These are phyloP conservation scores for Tolypocladium paradoxum DNA, from an alignment of 2,329 filamentous ascomycete genomes.

Conservation along the genomic window DNA sequence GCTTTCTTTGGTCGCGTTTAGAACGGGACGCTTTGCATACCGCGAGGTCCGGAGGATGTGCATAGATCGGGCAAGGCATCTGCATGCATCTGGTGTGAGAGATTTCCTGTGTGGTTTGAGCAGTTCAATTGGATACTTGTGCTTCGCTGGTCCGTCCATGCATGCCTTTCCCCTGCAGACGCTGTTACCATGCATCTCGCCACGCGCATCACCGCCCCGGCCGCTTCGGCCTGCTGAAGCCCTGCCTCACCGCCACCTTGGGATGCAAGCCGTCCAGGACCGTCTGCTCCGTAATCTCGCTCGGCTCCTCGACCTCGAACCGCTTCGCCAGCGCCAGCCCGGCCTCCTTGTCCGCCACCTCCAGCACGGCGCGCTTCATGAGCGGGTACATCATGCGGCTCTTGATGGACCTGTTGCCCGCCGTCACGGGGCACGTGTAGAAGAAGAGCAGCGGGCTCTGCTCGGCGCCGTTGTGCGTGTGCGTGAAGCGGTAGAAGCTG, in stretches of 20 bases:
- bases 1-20: neutral
- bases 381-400: slow-evolving; percentile 77
- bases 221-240: slow-evolving; percentile 69
- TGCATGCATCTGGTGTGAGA: neutral
- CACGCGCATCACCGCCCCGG: slow-evolving; percentile 47
- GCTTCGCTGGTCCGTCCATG: neutral
- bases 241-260: slow-evolving; percentile 52
- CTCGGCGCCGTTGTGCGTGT: slow-evolving; percentile 41
- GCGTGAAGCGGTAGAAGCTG: slow-evolving; percentile 61
- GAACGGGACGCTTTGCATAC: neutral
- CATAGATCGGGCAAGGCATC: neutral
- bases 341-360: slow-evolving; percentile 54
- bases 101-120: neutral
- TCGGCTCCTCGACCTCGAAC: slow-evolving; percentile 56
- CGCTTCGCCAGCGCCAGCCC: slow-evolving; percentile 59
- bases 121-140: neutral
- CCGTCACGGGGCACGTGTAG: slow-evolving; percentile 65
- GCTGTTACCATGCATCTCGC: neutral
- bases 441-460: slow-evolving; percentile 62
- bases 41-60: neutral
- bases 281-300: slow-evolving; percentile 57
- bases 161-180: neutral
- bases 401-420: slow-evolving; percentile 60
- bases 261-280: slow-evolving; percentile 60
- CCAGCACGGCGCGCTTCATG: slow-evolving; percentile 56